phyloP scores from a whole-genome alignment of 805 yeast genomes.

The Lachancea sp. region DNA sequence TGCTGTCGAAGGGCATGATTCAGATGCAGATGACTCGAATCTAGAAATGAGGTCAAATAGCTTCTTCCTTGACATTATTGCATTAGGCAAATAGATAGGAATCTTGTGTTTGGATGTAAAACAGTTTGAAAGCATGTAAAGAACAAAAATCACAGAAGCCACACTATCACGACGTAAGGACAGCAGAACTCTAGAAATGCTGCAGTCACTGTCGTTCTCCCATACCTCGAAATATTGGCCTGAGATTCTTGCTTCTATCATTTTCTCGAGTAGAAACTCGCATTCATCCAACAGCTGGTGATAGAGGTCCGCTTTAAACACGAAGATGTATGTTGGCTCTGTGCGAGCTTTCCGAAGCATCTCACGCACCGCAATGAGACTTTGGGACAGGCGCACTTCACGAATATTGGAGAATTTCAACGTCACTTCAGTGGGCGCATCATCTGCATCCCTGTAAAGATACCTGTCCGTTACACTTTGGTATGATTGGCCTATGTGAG shows the following conservation, averaged over 20 bases:
- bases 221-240: constrained; percentile 42
- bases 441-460: constrained; percentile 41
- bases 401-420: constrained; percentile 40
- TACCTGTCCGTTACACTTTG: constrained; percentile 44
- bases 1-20: constrained; percentile 2
- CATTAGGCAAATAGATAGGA: constrained; percentile 42
- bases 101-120: constrained; percentile 34
- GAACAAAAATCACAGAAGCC: constrained; percentile 39
- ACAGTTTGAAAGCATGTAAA: constrained; percentile 41
- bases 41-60: constrained; percentile 37
- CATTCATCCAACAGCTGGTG: constrained; percentile 34
- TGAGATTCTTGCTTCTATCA: constrained; percentile 45
- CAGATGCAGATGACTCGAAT: constrained; percentile 21
- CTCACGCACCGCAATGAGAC: constrained; percentile 36
- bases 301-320: constrained; percentile 34
- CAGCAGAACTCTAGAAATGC: constrained; percentile 35
- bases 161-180: constrained; percentile 44
- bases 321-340: constrained; percentile 35
- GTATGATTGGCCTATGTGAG: constrained; percentile 41
- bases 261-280: constrained; percentile 36
- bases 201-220: constrained; percentile 37
- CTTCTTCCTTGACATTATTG: constrained; percentile 38
- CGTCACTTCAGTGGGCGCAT: constrained; percentile 42
- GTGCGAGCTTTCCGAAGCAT: constrained; percentile 33
- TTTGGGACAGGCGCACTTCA: constrained; percentile 44